Base-by-base conservation (phyloP, 371 early-diverging fungal species). In the Cladochytrium tenue region DNA sequence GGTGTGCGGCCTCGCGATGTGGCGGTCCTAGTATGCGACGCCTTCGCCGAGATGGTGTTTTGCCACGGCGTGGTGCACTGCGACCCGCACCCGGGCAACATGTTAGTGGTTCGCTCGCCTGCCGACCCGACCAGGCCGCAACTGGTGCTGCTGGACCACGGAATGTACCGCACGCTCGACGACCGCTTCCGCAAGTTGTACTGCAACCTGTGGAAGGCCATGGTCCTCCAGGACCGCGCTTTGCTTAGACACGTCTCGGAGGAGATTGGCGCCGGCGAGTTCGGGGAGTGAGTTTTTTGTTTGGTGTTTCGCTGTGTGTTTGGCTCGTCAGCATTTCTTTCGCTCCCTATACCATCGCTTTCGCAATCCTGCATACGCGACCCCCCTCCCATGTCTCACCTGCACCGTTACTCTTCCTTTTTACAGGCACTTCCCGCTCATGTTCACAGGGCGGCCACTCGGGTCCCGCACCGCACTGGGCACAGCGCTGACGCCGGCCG, bases 91-190 rank as follows among this genome's bases (percentile, higher is more conserved):
- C 63, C 71, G 15, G 56, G 55, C 30, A 55, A 55, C 30, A 55
- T 55, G 55, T 13, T 55, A 26, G 55, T 55, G 26, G 55, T 55
- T 25, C 10, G 26, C 10, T 55, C 55, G 10, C 93, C 95, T 0
- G 61, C 62, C 0, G 70, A 85, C 4, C 74, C 76, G 55, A 79
- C 74, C 1, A 82, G 82, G 32, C 79, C 87, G 2, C 84, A 90
- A 69, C 68, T 91, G 28, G 87, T 95, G 0, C 75, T 95, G n/a
- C 83, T 96, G 56, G 95, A 96, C 64, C 96, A 96, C 75, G 96
- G 96, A 1, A 83, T 96, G 20, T 96, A 94, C 35, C 25, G 63
- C 23, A 55, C 63, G 25, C 33, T 67, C 33, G 67, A 67, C 36
- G 62, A 67, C 28, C 2, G 34, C 5, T 67, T 67, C 55, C 33